These are phyloP conservation scores for Boletus coccyginus DNA, from an alignment of 768 basidiomycete genomes.

Conservation along the genomic window DNA sequence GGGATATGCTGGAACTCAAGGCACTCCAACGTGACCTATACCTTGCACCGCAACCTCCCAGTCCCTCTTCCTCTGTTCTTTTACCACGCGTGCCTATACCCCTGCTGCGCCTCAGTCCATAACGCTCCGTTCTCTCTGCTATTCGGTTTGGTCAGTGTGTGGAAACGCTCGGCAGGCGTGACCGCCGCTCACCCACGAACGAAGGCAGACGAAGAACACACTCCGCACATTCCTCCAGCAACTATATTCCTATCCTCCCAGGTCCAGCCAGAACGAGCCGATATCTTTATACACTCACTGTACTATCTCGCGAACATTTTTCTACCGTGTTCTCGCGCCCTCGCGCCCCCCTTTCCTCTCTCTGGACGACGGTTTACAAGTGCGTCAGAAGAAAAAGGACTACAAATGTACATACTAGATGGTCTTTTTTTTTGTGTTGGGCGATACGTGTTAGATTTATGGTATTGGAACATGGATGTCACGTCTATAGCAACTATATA, in stretches of 20 bases:
- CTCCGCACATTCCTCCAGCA: not conserved
- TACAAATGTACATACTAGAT: not conserved
- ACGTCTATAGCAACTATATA: not conserved
- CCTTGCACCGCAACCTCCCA: conserved; percentile 49
- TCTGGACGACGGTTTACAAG: not conserved
- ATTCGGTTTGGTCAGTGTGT: not conserved
- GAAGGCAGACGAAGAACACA: not conserved
- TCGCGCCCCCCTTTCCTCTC: not conserved
- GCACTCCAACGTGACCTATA: conserved; percentile 66
- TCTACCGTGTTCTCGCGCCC: not conserved
- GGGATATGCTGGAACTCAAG: conserved; percentile 66
- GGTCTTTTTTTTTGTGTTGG: not conserved
- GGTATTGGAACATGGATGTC: not conserved
- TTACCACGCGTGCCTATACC: conserved; percentile 58
- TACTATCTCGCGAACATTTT: not conserved
- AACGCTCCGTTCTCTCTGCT: not conserved
- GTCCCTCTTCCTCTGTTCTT: conserved; percentile 41
- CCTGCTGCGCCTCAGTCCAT: conserved; percentile 53
- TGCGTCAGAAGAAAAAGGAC: not conserved
- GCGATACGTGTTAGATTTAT: not conserved
- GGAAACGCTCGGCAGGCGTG: not conserved
- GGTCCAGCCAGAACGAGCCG: not conserved
- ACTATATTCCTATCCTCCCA: not conserved
- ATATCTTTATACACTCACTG: not conserved
- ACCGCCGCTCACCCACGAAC: not conserved